Conservation (phyloP, 805 yeast genomes). For the Candida montana region DNA sequence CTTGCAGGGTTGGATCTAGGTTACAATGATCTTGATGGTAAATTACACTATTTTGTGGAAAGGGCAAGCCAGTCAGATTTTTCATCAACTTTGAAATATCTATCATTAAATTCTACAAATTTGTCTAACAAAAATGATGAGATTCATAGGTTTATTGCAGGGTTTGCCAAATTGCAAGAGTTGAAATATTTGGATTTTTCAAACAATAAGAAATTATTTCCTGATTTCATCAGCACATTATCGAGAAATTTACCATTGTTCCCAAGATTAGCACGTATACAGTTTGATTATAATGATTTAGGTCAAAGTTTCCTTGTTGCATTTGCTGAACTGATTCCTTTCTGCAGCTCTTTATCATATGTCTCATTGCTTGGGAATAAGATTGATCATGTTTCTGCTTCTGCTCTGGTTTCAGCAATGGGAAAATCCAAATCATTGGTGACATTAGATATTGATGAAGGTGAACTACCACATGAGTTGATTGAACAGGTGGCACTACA, state of each 20-base stretch:
- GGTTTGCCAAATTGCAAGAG: constrained; percentile 47
- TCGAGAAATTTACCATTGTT: constrained; percentile 66
- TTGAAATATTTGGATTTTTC: constrained; percentile 75
- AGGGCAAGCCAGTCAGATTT: constrained; percentile 22
- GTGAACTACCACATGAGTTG: constrained; percentile 48
- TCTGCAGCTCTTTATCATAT: constrained; percentile 58
- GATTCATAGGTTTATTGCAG: constrained; percentile 36
- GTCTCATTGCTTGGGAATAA: constrained; percentile 66
- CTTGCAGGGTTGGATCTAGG: constrained; percentile 78
- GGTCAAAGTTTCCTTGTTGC: constrained; percentile 47
- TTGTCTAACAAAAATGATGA: constrained; percentile 32
- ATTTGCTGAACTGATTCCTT: constrained; percentile 68
- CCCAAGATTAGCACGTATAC: constrained; percentile 56
- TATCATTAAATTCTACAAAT: constrained; percentile 67
- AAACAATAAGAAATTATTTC: constrained; percentile 67
- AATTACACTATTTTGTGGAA: constrained; percentile 24
- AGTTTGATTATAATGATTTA: constrained; percentile 66
- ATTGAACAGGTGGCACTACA: constrained; percentile 67
- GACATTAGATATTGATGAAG: constrained; percentile 61
- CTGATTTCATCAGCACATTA: constrained; percentile 46
- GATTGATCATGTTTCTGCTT: constrained; percentile 53
- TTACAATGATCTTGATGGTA: constrained; percentile 59
- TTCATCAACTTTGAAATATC: constrained; percentile 32
- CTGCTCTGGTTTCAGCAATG: constrained; percentile 63
- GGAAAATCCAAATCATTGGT: constrained; percentile 57